Evolutionary conservation across 441 rosid species (phyloP).

Genomic region (Erysimum cheiri): DNA sequence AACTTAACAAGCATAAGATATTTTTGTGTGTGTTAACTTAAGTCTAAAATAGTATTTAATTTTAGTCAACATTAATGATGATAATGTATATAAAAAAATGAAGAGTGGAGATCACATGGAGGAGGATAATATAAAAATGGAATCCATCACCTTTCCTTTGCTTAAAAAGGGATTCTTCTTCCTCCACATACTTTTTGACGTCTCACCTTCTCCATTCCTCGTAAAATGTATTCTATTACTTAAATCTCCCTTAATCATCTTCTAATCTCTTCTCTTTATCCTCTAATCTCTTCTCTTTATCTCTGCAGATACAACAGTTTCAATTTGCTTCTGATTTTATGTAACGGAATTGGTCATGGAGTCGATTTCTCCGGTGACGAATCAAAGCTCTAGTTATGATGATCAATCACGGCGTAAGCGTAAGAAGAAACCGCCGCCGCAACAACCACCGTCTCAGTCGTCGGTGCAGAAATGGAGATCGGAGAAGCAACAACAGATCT

Average conservation of each 20-base stretch:
- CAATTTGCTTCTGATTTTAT: not conserved
- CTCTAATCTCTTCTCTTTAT: not conserved
- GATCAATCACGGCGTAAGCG: conserved; percentile 63
- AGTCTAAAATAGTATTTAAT: not conserved
- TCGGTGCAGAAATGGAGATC: conserved; percentile 73
- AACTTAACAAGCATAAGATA: too few species aligned
- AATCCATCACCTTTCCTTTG: conserved; percentile 33
- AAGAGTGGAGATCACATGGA: conserved; percentile 41
- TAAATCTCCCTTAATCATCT: conserved; percentile 14
- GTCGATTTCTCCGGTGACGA: conserved; percentile 52
- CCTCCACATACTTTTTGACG: conserved; percentile 39
- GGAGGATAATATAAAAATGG: conserved; percentile 30
- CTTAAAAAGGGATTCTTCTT: conserved; percentile 36
- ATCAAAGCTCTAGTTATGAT: conserved; percentile 35
- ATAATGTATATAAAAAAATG: not conserved
- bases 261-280: not conserved
- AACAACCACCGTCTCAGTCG: conserved; percentile 6
- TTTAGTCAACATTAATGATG: conserved; percentile 33
- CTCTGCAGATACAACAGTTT: not conserved
- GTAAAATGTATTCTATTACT: not conserved
- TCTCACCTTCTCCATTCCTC: conserved; percentile 42
- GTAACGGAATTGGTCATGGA: conserved; percentile 21
- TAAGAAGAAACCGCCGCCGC: conserved; percentile 55
- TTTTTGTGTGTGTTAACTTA: not conserved
- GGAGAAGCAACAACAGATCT: conserved; percentile 72